phyloP scores from a whole-genome alignment of 1,139 yeast species.

The Yamadazyma siamensis region DNA sequence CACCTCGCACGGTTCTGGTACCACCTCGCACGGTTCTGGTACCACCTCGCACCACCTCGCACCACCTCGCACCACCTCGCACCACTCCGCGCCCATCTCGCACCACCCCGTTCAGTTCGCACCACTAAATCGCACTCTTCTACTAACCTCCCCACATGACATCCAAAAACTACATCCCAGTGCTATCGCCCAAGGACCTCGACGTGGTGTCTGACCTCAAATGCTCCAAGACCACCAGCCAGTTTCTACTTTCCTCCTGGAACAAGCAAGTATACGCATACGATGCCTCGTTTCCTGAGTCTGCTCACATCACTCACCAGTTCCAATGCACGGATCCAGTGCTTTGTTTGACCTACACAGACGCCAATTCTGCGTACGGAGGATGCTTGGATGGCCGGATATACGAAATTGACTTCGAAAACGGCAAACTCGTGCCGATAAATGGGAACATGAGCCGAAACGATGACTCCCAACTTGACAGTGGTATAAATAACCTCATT shows the following conservation, averaged over 20 bases:
- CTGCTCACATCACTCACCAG: constrained; percentile 10
- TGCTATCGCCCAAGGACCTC: constrained; percentile 18
- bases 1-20: too few species aligned
- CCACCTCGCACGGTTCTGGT: too few species aligned
- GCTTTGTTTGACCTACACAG: constrained; percentile 16
- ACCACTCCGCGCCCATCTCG: too few species aligned
- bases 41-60: too few species aligned
- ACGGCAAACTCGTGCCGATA: constrained; percentile 21
- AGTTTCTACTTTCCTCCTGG: constrained; percentile 41
- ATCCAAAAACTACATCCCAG: too few species aligned
- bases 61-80: too few species aligned
- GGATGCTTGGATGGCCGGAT: constrained; percentile 44
- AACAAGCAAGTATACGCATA: constrained; percentile 37
- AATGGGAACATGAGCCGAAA: too few species aligned
- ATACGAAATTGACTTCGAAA: constrained; percentile 41
- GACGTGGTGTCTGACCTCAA: constrained; percentile 30
- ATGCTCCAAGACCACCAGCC: constrained; percentile 25
- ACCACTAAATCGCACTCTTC: too few species aligned
- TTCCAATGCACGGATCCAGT: constrained; percentile 18
- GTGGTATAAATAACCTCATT: constrained; percentile 30
- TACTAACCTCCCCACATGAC: too few species aligned
- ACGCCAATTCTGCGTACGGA: constrained; percentile 20
- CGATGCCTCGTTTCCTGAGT: constrained; percentile 17
- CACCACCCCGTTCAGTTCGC: too few species aligned
- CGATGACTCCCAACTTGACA: too few species aligned